phyloP scores from a whole-genome alignment of 2,329 filamentous ascomycete genomes.

The Xenosphaeropsis pyriputrescens region DNA sequence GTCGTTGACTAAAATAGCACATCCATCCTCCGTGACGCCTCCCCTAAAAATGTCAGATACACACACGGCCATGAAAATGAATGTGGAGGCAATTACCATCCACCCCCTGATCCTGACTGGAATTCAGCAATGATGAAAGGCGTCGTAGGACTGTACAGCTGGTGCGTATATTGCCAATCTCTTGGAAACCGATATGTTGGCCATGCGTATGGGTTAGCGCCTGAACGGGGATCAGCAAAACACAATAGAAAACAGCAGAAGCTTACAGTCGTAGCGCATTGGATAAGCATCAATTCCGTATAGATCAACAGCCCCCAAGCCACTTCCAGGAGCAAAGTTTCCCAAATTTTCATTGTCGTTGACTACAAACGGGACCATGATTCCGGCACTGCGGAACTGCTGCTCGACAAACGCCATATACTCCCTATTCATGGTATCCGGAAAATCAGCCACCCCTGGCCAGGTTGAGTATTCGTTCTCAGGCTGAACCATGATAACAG shows the following conservation, averaged over 20 bases:
- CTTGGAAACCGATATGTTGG: slow-evolving; percentile 39
- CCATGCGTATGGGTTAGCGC: slow-evolving; percentile 35
- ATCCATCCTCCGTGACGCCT: slow-evolving; percentile 53
- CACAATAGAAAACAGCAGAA: too few relatives aligned
- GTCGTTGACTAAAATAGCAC: slow-evolving; percentile 47
- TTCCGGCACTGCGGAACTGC: slow-evolving; percentile 50
- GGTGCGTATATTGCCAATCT: slow-evolving; percentile 35
- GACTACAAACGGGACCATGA: slow-evolving; percentile 60
- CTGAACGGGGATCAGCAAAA: not conserved
- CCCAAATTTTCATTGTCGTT: slow-evolving; percentile 42
- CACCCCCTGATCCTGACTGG: slow-evolving; percentile 58
- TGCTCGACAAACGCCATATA: slow-evolving; percentile 62
- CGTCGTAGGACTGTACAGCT: slow-evolving; percentile 46
- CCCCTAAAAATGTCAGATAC: slow-evolving; percentile 29
- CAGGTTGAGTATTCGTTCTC: slow-evolving; percentile 68
- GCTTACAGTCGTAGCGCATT: slow-evolving; percentile 26
- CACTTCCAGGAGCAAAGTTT: slow-evolving; percentile 14
- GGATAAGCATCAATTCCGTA: slow-evolving; percentile 27
- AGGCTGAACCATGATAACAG: slow-evolving; percentile 63
- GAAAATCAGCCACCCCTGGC: slow-evolving; percentile 35
- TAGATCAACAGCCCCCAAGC: slow-evolving; percentile 15
- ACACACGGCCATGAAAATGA: too few relatives aligned
- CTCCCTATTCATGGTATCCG: slow-evolving; percentile 33
- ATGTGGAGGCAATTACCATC: slow-evolving; percentile 21
- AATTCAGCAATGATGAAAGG: slow-evolving; percentile 49